Conservation (phyloP, 306 rosid genomes). For the Cicer pinnatifidum region DNA sequence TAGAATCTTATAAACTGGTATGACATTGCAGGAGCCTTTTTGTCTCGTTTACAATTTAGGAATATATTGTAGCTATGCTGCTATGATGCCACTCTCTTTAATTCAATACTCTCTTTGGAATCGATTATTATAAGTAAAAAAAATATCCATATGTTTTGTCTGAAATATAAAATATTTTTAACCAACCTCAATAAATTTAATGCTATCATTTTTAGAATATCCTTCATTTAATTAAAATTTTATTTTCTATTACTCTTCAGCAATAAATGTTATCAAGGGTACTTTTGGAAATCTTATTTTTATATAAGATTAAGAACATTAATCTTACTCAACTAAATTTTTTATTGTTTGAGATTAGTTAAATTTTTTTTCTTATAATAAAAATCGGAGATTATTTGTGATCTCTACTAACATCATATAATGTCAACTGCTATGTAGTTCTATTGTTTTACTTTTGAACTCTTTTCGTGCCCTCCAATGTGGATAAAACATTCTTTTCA, state of each 20-base stretch:
- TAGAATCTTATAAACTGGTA: constrained; percentile 82
- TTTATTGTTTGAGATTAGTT: not conserved
- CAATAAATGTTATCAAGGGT: not conserved
- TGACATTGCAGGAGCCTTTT: constrained; percentile 32
- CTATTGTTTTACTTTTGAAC: not conserved
- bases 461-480: not conserved
- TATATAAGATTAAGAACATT: not conserved
- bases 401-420: not conserved
- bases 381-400: not conserved
- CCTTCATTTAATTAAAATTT: not conserved
- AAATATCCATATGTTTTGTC: not conserved
- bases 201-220: not conserved
- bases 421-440: not conserved
- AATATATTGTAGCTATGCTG: constrained; percentile 11
- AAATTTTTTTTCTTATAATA: too few species aligned
- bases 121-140: not conserved
- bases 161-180: not conserved
- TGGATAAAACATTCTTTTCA: constrained; percentile 15
- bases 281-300: not conserved
- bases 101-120: not conserved
- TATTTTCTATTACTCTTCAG: not conserved
- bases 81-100: constrained; percentile 10
- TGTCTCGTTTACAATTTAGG: constrained; percentile 3
- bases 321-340: not conserved
- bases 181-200: not conserved